These are phyloP conservation scores for Klebsormidium nitens DNA, from an alignment of 139 green algal species.

Conservation along the genomic window DNA sequence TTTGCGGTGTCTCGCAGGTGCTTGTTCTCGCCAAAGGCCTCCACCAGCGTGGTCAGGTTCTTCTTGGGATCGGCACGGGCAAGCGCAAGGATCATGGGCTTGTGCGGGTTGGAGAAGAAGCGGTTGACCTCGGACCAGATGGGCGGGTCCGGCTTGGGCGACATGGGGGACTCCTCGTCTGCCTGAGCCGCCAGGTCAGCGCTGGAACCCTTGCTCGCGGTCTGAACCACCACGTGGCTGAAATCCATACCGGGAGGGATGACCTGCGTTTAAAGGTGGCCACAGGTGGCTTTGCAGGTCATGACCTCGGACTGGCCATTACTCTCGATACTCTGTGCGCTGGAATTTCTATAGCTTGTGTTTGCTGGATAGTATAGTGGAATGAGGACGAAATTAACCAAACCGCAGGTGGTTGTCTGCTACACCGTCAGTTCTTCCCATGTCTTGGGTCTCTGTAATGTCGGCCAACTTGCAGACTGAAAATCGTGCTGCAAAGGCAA, in stretches of 20 bases:
- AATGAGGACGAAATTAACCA: too few species aligned
- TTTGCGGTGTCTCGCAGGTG: conserved; percentile 83
- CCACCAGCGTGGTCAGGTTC: conserved; percentile 89
- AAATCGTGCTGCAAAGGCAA: too few species aligned
- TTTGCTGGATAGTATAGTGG: too few species aligned
- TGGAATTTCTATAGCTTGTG: too few species aligned
- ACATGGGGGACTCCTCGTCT: background rate
- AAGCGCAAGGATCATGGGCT: conserved; percentile 92
- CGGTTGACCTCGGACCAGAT: conserved; percentile 61
- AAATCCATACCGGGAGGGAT: conserved; percentile 84
- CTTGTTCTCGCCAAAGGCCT: conserved; percentile 63
- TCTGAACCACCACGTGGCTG: conserved; percentile 36
- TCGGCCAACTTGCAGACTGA: too few species aligned
- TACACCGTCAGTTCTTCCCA: too few species aligned
- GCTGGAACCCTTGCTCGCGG: background rate
- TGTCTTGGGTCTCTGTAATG: too few species aligned
- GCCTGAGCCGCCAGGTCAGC: conserved; percentile 5
- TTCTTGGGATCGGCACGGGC: conserved; percentile 90
- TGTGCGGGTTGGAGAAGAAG: conserved; percentile 86
- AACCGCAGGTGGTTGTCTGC: too few species aligned
- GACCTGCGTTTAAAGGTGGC: too few species aligned
- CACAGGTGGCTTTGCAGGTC: too few species aligned
- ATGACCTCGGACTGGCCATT: too few species aligned
- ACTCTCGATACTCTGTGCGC: too few species aligned
- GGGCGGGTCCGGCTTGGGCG: conserved; percentile 43